A percentile compares a stretch with the other conserved stretches of the same genome.
These are phyloP conservation scores for Zasmidium citrigriseum DNA, from an alignment of 2,329 filamentous ascomycete species.

Conservation along the genomic window DNA sequence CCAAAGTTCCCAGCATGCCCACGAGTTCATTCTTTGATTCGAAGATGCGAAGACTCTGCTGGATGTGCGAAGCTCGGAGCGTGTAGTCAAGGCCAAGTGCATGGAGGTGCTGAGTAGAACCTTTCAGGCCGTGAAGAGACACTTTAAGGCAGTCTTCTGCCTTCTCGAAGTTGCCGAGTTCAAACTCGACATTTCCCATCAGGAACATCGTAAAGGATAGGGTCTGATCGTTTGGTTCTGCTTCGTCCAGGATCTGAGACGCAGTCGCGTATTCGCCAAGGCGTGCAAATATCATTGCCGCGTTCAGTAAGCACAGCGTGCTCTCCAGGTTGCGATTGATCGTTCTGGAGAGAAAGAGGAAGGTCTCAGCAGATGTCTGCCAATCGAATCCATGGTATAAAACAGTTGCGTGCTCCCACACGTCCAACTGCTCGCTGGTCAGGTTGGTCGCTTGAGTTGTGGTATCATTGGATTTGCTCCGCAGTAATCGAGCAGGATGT, in stretches of 20 bases:
- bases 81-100: conserved; percentile 25
- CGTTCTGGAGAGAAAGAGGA: conserved; percentile 24
- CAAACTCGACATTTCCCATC: conserved; percentile 31
- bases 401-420: conserved; percentile 37
- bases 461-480: not conserved
- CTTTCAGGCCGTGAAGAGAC: conserved; percentile 19
- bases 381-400: conserved; percentile 36
- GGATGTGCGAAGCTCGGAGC: conserved; percentile 17
- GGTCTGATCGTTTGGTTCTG: conserved; percentile 19
- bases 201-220: conserved; percentile 30
- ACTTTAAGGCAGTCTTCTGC: conserved; percentile 26
- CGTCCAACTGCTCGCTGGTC: conserved; percentile 25
- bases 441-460: conserved; percentile 2
- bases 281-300: conserved; percentile 31
- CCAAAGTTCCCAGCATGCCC: conserved; percentile 9
- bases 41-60: conserved; percentile 15
- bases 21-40: not conserved
- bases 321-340: conserved; percentile 18
- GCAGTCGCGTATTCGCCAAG: conserved; percentile 32
- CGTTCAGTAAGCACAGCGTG: conserved; percentile 30
- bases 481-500: conserved; percentile 4
- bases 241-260: conserved; percentile 23
- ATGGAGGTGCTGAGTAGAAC: conserved; percentile 12
- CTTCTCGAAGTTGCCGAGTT: conserved; percentile 23
- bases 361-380: conserved; percentile 31